Evolutionary conservation across 805 yeast genomes (phyloP).

Genomic region (Kuraishia capsulata): DNA sequence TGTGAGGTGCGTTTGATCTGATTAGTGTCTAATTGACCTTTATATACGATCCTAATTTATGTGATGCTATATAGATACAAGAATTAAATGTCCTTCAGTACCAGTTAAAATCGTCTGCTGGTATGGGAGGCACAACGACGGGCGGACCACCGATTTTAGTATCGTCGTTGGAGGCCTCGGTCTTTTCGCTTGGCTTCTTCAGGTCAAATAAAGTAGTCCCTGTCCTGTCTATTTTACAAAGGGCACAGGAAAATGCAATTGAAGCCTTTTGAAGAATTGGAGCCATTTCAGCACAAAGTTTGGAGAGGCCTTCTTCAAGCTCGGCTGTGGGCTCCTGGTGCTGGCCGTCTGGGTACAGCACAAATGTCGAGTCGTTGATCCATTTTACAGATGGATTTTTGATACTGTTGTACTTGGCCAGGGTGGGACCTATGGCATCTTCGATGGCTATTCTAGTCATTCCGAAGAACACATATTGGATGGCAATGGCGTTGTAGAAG

Average conservation of each 20-base stretch:
- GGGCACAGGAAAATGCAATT: slow-evolving; percentile 39
- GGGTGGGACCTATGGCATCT: slow-evolving; percentile 14
- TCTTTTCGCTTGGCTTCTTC: too few relatives aligned
- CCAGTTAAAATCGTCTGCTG: background rate
- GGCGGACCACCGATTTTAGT: background rate
- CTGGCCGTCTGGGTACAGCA: slow-evolving; percentile 25
- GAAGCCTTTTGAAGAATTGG: slow-evolving; percentile 25
- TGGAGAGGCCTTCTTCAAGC: slow-evolving; percentile 32
- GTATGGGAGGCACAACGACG: too few relatives aligned
- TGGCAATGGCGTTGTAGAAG: slow-evolving; percentile 43
- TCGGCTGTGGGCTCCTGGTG: slow-evolving; percentile 24
- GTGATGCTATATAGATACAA: too few relatives aligned
- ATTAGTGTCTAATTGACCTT: too few relatives aligned
- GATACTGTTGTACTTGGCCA: slow-evolving; percentile 15
- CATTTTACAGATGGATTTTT: slow-evolving; percentile 25
- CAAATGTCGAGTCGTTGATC: slow-evolving; percentile 31
- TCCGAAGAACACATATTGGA: slow-evolving; percentile 46
- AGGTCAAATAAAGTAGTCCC: slow-evolving; percentile 23
- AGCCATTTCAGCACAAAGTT: slow-evolving; percentile 27
- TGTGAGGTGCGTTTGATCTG: too few relatives aligned
- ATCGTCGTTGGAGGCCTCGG: background rate
- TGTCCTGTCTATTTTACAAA: slow-evolving; percentile 32
- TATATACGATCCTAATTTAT: too few relatives aligned
- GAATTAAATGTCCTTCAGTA: too few relatives aligned
- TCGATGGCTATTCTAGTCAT: slow-evolving; percentile 37